Evolutionary conservation across 2,329 filamentous ascomycete genomes (phyloP), one percentile per base, ranked within the genome.

Genomic region (Raffaelea albimanens): DNA sequence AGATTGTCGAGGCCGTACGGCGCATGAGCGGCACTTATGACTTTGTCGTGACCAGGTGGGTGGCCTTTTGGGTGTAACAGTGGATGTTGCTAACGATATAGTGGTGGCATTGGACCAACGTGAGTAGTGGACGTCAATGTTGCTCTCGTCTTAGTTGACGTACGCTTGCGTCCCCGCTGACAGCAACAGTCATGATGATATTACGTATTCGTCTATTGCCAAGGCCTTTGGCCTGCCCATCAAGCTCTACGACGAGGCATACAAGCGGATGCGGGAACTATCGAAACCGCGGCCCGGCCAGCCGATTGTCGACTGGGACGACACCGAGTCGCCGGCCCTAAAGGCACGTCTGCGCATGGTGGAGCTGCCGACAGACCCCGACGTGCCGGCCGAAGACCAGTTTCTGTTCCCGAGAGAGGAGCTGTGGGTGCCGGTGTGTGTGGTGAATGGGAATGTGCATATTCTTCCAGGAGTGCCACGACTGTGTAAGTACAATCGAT

Each of bases 31-130:
- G 77, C 45, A 82, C 78, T 54, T 97, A 96, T 62, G 93, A 97
- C 66, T 87, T 97, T 62, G 87, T 98, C 41, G 87, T 97, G 5
- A 97, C 93, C 7, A 93, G 75, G 75, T 72, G 57, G 51, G 57
- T 39, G 25, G 3, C 11, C 19, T 22, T 40, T 20, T 29, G 7
- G 16, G 3, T 2, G 11, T 36, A 29, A 3, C 18, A 21, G 22
- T 14, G 25, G 21, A 11, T 18, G 23, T 33, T 23, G 16, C 18
- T 5, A 19, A 14, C 9, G 8, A 19, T n/a, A n/a, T 33, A 80
- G 86, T 57, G 91, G 93, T 55, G 91, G 93, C 25, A 97, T 98
- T 60, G 91, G 91, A 11, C 93, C 93, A 55, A 97, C 91, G 85
- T 91, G 68, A 70, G 82, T 65, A 16, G 34, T 5, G 14, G 34